Base-by-base conservation (phyloP, 495 filamentous ascomycete genomes). In the Pyrenula massariospora region DNA sequence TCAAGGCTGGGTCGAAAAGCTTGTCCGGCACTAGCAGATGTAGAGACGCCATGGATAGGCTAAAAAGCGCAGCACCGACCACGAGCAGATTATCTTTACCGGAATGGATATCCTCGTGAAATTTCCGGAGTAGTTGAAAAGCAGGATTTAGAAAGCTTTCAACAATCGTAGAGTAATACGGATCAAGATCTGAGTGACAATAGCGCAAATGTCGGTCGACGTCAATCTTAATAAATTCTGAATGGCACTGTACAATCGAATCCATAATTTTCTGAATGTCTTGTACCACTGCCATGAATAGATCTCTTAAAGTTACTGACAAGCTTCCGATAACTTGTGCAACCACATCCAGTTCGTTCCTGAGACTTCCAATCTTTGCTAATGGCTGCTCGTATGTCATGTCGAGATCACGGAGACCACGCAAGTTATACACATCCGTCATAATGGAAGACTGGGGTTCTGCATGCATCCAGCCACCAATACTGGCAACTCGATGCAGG, bases 1-100 rank as follows among this genome's bases (percentile, higher is more conserved):
- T 79, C 56, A 91, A 73, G 22, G 91, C 88, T 12, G 93, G 93
- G 66, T 99, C 93, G 57, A 87, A 92, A 2, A 86, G 77, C 63
- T 83, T 82, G 65, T 95, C 85, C 0, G 94, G 91, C 2, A 96
- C 84, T 62, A 90, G 97, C 8, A 96, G 77, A 50, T 80, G 78
- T 24, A 99, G 69, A 31, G 74, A 66, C 31, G 73, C 69, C 5
- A 71, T 63, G 15, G 74, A 70, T 12, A 77, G 8, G 49, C 54
- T 73, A 68, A 25, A 74, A 8, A 52, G 8, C 8, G 10, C 50
- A 21, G 50, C 50, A 8, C 50, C 50, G 19, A 52, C 8, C 22
- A 42, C 5, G 15, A 5, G 5, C 5, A 42, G 31, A 15, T 42
- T 15, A 42, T 42, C 31, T 42, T 42, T 5, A 42, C 8, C 31